Base-by-base conservation (phyloP, 2,329 filamentous ascomycete genomes). In the Geosmithia putterillii region DNA sequence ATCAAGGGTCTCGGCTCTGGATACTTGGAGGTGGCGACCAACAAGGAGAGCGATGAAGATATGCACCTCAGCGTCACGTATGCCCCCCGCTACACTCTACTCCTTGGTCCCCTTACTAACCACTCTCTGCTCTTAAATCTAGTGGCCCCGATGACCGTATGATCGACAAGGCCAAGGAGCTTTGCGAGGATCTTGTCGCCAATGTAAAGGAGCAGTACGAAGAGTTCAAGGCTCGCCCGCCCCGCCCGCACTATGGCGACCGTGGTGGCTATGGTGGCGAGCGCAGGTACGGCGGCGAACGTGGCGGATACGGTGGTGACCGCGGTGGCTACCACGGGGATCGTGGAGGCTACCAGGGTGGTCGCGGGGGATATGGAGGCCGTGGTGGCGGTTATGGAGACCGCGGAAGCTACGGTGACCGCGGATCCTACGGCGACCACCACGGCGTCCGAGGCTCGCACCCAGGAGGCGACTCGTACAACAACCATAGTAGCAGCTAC, bases 11-110 rank as follows among this genome's bases (percentile, higher is more conserved):
- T 86, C 49, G 89, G 89, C 35, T 96, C 89, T 43, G 92, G 92
- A 14, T 98, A 94, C 59, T 81, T 94, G 56, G 92, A 98, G 60
- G 79, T 83, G 40, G 79, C 83, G 25, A 94, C 88, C n/a, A 85
- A 86, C 50, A 76, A 71, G 37, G 92, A 98, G 64, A 94, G 87
- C 51, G 90, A 98, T 40, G 90, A 96, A 59, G 79, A 87, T 2
- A 96, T 98, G 88, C 96, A 88, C 57, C 73, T 98, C 39, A 89
- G 96, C 61, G 89, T 96, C 51, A 86, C 92, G 84, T 94, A 73
- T 60, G 84, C 73, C 22, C 36, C 8, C 23, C 36, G 3, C n/a
- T 20, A 32, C 15, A 18, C 9, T 17, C 32, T 15, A 1, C 34
- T 21, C 9, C 2, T 32, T 9, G n/a, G 15, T 6, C 20, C 10